These are phyloP conservation scores for Yamadazyma membranifaciens DNA, from an alignment of 1,139 yeast genomes.

Conservation along the genomic window DNA sequence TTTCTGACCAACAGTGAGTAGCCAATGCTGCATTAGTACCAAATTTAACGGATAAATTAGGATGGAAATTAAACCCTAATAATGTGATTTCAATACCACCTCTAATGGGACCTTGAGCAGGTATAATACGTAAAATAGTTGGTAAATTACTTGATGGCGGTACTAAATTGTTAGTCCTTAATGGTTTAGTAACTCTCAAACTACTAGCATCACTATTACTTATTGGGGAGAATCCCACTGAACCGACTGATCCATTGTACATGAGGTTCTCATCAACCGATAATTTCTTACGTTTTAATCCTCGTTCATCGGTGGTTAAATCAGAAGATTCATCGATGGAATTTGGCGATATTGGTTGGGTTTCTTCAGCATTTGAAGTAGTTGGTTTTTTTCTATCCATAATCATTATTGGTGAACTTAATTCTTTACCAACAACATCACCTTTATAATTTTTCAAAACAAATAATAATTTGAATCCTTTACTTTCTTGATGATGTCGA, in stretches of 20 bases:
- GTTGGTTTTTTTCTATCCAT: conserved; percentile 85
- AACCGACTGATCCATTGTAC: conserved; percentile 41
- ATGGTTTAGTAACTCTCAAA: conserved; percentile 12
- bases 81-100: conserved; percentile 96
- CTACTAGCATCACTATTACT: conserved; percentile 46
- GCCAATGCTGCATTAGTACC: conserved; percentile 82
- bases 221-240: conserved; percentile 42
- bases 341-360: conserved; percentile 54
- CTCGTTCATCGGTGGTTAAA: conserved; percentile 43
- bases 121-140: conserved; percentile 78
- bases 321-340: conserved; percentile 72
- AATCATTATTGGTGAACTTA: conserved; percentile 76
- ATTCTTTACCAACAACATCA: conserved; percentile 66
- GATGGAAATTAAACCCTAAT: conserved; percentile 80
- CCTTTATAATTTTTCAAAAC: conserved; percentile 62
- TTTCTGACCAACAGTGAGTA: conserved; percentile 94
- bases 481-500: conserved; percentile 84
- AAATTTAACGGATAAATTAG: conserved; percentile 79
- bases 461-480: conserved; percentile 75
- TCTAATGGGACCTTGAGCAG: conserved; percentile 90
- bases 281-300: conserved; percentile 41
- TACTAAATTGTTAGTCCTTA: conserved; percentile 12
- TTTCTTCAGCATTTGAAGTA: conserved; percentile 9
- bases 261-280: conserved; percentile 49
- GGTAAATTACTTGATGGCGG: conserved; percentile 36